A percentile compares a stretch with the other conserved stretches of the same genome.
phyloP scores from a whole-genome alignment of 768 basidiomycete species.

The Pseudohyphozyma bogoriensis region DNA sequence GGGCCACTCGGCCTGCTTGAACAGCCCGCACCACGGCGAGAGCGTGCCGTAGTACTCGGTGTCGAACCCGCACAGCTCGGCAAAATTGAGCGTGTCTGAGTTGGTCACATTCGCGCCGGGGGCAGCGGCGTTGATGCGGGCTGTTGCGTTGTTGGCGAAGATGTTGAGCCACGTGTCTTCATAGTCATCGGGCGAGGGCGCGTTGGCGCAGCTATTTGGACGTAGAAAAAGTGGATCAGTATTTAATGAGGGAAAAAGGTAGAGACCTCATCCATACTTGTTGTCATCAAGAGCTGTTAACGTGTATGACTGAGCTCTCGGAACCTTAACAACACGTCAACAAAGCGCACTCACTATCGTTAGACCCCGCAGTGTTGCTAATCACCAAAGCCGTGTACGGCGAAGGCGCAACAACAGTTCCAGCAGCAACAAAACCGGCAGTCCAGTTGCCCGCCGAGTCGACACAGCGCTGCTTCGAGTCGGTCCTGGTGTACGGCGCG shows the following conservation, averaged over 20 bases:
- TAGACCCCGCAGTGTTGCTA: constrained; percentile 44
- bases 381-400: too few species aligned
- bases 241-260: constrained; percentile 6
- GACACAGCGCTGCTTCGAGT: constrained; percentile 52
- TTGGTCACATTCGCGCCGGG: constrained; percentile 54
- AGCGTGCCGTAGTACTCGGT: constrained; percentile 47
- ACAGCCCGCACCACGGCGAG: constrained; percentile 67
- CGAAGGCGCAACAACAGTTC: constrained; percentile 44
- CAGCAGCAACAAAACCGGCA: constrained; percentile 53
- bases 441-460: constrained; percentile 62
- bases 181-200: too few species aligned
- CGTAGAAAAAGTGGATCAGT: too few species aligned
- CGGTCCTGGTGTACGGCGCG: constrained; percentile 50
- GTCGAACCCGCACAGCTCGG: constrained; percentile 72
- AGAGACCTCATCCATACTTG: constrained; percentile 43
- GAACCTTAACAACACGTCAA: constrained; percentile 33
- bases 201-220: too few species aligned
- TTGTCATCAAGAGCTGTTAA: constrained; percentile 48
- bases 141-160: constrained; percentile 51
- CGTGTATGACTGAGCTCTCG: background rate
- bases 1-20: constrained; percentile 53
- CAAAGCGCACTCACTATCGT: constrained; percentile 3
- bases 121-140: constrained; percentile 47
- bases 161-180: constrained; percentile 48
- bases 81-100: constrained; percentile 51